Conservation (phyloP, 331 rosid genomes). For the Erythrophleum ivorense region DNA sequence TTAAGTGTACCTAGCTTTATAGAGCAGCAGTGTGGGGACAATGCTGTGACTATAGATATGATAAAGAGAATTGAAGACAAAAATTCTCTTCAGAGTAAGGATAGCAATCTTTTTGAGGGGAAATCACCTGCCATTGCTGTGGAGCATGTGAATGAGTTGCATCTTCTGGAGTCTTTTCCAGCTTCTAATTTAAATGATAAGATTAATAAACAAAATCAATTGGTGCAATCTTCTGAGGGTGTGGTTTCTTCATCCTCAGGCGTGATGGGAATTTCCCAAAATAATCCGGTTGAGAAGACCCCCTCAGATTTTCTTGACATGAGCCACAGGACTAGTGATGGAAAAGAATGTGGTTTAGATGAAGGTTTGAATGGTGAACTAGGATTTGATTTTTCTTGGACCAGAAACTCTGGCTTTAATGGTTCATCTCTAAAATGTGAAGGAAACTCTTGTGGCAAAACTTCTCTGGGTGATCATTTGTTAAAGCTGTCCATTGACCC, state of each 20-base stretch:
- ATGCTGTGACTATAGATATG: slow-evolving; percentile 40
- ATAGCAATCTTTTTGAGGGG: slow-evolving; percentile 46
- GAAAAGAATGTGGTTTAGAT: slow-evolving; percentile 46
- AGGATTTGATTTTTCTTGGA: slow-evolving; percentile 40
- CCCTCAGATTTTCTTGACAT: slow-evolving; percentile 39
- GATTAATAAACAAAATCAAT: slow-evolving; percentile 39
- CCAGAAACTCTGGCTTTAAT: slow-evolving; percentile 44
- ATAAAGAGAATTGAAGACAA: slow-evolving; percentile 42
- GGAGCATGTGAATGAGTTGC: slow-evolving; percentile 44
- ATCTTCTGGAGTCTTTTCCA: slow-evolving; percentile 42
- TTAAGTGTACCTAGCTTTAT: slow-evolving; percentile 35
- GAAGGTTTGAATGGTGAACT: slow-evolving; percentile 44
- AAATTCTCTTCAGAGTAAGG: slow-evolving; percentile 43
- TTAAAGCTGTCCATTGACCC: slow-evolving; percentile 47
- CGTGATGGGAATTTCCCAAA: slow-evolving; percentile 37
- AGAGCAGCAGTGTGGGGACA: slow-evolving; percentile 42
- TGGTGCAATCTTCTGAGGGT: slow-evolving; percentile 42
- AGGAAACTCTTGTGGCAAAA: slow-evolving; percentile 39
- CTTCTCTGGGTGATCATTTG: slow-evolving; percentile 42
- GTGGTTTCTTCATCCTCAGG: slow-evolving; percentile 44
- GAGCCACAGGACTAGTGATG: slow-evolving; percentile 39
- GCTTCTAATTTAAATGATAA: slow-evolving; percentile 33
- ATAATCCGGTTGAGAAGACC: slow-evolving; percentile 40
- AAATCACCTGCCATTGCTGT: slow-evolving; percentile 45
- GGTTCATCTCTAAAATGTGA: slow-evolving; percentile 41